A percentile compares a stretch with the other conserved stretches of the same genome.
phyloP scores from a whole-genome alignment of 345 rosid genomes.

The Hibiscus trionum region DNA sequence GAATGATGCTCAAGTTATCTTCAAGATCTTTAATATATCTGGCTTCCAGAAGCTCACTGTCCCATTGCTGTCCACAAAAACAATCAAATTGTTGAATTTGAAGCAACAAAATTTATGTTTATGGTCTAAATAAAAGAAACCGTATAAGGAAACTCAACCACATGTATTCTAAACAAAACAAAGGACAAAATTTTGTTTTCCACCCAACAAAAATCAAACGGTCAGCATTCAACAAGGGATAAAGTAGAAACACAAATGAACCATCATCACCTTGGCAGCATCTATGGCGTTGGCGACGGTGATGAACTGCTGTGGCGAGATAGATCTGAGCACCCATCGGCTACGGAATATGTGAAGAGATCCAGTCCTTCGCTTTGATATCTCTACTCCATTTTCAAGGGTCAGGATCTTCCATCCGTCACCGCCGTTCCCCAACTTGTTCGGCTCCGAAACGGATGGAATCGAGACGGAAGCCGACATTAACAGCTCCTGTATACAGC shows the following conservation, averaged over 20 bases:
- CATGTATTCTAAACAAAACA: background rate
- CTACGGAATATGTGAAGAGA: slow-evolving; percentile 61
- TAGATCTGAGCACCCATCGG: slow-evolving; percentile 59
- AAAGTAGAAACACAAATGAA: background rate
- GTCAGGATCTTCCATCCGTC: slow-evolving; percentile 60
- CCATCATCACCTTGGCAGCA: slow-evolving; percentile 52
- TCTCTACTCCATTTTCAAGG: slow-evolving; percentile 53
- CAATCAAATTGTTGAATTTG: background rate
- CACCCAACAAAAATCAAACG: background rate
- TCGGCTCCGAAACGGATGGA: slow-evolving; percentile 21
- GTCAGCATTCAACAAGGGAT: background rate
- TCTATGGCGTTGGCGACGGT: slow-evolving; percentile 70
- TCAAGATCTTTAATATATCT: slow-evolving; percentile 56
- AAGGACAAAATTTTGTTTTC: slow-evolving; percentile 8
- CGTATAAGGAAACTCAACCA: too few species aligned
- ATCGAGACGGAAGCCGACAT: slow-evolving; percentile 44
- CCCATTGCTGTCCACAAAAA: slow-evolving; percentile 59
- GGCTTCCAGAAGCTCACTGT: slow-evolving; percentile 62
- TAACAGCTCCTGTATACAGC: slow-evolving; percentile 62
- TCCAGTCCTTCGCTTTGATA: slow-evolving; percentile 58
- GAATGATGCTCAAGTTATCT: slow-evolving; percentile 63
- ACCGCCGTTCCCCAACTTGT: slow-evolving; percentile 33
- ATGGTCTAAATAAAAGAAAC: too few species aligned
- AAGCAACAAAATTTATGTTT: too few species aligned
- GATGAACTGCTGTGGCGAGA: slow-evolving; percentile 61